Evolutionary conservation across 2,329 filamentous ascomycete genomes (phyloP).

Genomic region (Metarhizium guizhouense): DNA sequence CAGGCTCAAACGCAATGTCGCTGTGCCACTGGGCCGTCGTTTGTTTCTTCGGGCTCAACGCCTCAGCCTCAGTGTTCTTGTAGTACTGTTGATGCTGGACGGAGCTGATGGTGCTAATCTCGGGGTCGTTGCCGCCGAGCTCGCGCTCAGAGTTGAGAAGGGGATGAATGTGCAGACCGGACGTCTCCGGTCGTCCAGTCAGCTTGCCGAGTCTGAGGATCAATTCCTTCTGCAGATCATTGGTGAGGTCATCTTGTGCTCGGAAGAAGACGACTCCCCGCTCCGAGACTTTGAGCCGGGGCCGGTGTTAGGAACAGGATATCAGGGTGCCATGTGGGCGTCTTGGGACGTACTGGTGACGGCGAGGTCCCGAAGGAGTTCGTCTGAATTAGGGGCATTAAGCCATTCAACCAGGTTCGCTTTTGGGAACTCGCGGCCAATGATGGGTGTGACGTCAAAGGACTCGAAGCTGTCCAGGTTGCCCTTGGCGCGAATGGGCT

Average conservation of each 20-base stretch:
- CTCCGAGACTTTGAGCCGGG: constrained; percentile 44
- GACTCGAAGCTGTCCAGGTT: constrained; percentile 41
- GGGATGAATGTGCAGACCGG: constrained; percentile 51
- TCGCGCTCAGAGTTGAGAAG: constrained; percentile 44
- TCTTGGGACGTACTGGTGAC: constrained; percentile 45
- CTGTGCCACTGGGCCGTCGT: no score
- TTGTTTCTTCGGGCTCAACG: no score
- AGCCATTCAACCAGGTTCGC: constrained; percentile 53
- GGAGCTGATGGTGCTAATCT: no score
- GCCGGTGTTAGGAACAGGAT: no score
- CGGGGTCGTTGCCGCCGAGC: constrained; percentile 29
- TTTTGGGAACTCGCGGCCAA: constrained; percentile 52
- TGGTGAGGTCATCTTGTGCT: constrained; percentile 47
- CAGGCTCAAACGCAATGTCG: constrained; percentile 51
- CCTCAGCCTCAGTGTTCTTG: no score
- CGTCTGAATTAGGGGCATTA: constrained; percentile 38
- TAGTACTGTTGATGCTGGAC: no score
- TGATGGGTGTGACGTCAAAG: constrained; percentile 52
- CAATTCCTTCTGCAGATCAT: constrained; percentile 58
- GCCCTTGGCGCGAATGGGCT: constrained; percentile 40
- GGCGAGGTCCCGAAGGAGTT: constrained; percentile 55
- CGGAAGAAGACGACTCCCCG: constrained; percentile 65
- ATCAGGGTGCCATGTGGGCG: no score
- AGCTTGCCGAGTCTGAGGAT: constrained; percentile 51
- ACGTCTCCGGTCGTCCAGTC: constrained; percentile 45